Percentiles rank a stretch among this genome's conserved stretches.
These are phyloP conservation scores for Aureobasidium mangrovei DNA, from an alignment of 2,329 filamentous ascomycete species.

Conservation along the genomic window DNA sequence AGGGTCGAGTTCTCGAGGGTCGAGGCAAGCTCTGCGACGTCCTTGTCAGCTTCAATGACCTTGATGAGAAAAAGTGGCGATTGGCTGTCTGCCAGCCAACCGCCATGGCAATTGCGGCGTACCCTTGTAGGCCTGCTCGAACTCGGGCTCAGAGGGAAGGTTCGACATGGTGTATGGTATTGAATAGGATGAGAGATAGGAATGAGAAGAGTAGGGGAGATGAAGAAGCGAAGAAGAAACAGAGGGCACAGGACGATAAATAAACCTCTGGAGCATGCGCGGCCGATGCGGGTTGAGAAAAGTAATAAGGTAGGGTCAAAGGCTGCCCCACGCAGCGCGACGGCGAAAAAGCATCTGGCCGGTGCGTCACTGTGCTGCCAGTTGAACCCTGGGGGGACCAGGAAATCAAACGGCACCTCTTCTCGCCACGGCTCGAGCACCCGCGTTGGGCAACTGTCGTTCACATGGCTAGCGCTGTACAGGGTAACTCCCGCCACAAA, in stretches of 20 bases:
- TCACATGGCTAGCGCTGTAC: slow-evolving; percentile 11
- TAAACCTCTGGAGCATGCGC: slow-evolving; percentile 1
- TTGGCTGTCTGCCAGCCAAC: neutral
- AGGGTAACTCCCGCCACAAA: neutral
- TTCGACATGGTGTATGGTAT: slow-evolving; percentile 45
- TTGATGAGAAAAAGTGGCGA: neutral
- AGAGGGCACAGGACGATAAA: slow-evolving; percentile 3
- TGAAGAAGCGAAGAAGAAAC: neutral
- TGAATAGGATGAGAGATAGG: neutral
- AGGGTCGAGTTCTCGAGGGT: slow-evolving; percentile 90
- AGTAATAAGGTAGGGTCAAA: slow-evolving; percentile 12
- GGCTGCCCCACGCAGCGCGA: slow-evolving; percentile 5
- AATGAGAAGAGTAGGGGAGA: slow-evolving; percentile 1
- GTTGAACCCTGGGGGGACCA: neutral
- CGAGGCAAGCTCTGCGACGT: slow-evolving; percentile 74
- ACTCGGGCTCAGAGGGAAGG: slow-evolving; percentile 84
- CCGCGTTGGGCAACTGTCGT: slow-evolving; percentile 11
- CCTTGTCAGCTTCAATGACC: neutral
- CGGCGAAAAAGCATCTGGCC: slow-evolving; percentile 9
- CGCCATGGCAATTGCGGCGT: slow-evolving; percentile 26
- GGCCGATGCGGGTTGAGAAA: slow-evolving; percentile 12
- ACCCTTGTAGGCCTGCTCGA: slow-evolving; percentile 98
- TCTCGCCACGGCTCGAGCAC: neutral
- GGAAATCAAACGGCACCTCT: neutral
- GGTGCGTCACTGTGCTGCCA: slow-evolving; percentile 4